These are phyloP conservation scores for Osmanthus fragrans DNA, from an alignment of 257 asterid genomes.

Conservation along the genomic window DNA sequence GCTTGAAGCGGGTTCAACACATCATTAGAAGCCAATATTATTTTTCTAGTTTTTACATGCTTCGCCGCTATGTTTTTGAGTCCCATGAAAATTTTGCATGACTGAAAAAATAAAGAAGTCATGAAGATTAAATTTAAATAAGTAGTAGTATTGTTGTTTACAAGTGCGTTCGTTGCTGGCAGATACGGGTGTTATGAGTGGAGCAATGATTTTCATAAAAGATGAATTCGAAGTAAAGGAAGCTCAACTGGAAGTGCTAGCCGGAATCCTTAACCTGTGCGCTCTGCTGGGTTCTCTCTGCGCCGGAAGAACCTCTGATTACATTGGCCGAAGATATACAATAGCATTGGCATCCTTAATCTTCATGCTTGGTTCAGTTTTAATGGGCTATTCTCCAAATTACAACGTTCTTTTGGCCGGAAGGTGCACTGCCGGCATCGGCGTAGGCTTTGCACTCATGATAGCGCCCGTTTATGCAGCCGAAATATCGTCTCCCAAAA, in stretches of 20 bases:
- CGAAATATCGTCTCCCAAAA: conserved; percentile 61
- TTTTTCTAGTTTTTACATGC: too few species aligned
- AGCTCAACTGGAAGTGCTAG: conserved; percentile 49
- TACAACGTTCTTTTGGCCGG: conserved; percentile 52
- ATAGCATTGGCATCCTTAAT: conserved; percentile 53
- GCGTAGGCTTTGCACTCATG: conserved; percentile 87
- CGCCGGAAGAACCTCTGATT: conserved; percentile 73
- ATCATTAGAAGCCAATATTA: too few species aligned
- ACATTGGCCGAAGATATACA: conserved; percentile 66
- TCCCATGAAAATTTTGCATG: background rate
- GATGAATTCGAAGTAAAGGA: conserved; percentile 62
- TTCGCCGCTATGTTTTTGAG: too few species aligned
- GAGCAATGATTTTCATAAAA: conserved; percentile 74
- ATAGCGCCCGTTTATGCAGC: conserved; percentile 85
- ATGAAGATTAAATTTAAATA: too few species aligned
- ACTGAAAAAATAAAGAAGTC: too few species aligned
- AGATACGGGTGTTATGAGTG: conserved; percentile 90
- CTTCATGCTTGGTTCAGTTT: conserved; percentile 62
- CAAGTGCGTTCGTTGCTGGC: conserved; percentile 8
- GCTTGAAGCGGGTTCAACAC: too few species aligned
- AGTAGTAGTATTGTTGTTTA: background rate
- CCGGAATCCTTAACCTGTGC: conserved; percentile 70
- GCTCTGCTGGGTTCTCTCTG: conserved; percentile 65
- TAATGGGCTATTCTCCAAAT: conserved; percentile 69
- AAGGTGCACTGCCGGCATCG: conserved; percentile 66